Conservation (phyloP, 225 moss, liverwort and hornwort genomes). For the Thuidium tamariscinum region DNA sequence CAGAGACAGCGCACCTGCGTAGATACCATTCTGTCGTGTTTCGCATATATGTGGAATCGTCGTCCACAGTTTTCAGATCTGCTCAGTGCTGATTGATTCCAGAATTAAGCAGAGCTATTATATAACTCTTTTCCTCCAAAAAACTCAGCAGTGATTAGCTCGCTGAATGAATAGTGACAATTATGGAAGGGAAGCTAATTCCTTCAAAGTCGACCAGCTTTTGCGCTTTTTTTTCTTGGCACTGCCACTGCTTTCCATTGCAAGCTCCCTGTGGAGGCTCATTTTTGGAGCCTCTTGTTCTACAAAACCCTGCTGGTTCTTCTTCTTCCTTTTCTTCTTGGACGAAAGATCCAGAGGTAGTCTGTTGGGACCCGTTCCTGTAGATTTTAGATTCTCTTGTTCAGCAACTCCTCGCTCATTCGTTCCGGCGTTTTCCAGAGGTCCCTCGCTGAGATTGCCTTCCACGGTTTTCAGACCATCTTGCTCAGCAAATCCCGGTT, state of each 20-base stretch:
- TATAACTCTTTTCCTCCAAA: neutral
- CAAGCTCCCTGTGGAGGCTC: neutral
- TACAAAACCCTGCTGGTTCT: neutral
- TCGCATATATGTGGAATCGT: neutral
- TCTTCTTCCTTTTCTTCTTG: constrained; percentile 3
- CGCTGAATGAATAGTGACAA: neutral
- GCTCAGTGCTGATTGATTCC: neutral
- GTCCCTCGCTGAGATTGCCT: neutral
- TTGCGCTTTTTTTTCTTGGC: constrained; percentile 53
- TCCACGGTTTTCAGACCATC: neutral
- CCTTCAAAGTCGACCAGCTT: constrained; percentile 66
- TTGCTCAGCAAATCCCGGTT: neutral
- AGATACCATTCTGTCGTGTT: neutral
- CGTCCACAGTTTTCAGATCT: neutral
- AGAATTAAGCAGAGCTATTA: neutral
- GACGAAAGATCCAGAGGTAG: neutral
- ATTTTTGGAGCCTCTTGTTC: neutral
- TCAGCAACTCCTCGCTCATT: neutral
- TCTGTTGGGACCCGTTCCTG: neutral
- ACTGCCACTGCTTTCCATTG: constrained; percentile 1
- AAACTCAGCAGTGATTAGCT: neutral
- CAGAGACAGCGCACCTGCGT: neutral
- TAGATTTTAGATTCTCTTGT: neutral
- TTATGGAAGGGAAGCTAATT: constrained; percentile 7
- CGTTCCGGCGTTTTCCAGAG: neutral